Base-by-base conservation (phyloP, 352 stramenopile species). In the Globisporangium solare region DNA sequence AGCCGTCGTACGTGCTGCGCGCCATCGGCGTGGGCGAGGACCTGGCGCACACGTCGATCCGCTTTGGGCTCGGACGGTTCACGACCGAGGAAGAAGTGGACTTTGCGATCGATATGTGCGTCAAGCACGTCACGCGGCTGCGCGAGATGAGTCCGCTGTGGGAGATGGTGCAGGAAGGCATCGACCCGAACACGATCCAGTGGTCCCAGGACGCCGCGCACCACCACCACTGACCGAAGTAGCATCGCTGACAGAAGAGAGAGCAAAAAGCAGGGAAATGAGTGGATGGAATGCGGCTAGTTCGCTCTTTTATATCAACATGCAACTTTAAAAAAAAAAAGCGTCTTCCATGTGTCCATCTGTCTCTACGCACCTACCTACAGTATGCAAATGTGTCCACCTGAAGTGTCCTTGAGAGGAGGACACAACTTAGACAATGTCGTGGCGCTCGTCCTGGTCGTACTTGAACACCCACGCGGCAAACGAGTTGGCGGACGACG, bases 121-220 rank as follows among this genome's bases (percentile, higher is more conserved):
- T 95, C 54, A 89, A 96, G 69, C 95, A 99, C 73, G 97, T 99
- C 7, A 88, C 64, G 42, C 89, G 97, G 48, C 83, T 99, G 62
- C 93, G 97, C 54, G 97, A 99, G 66, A 99, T 99, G 97, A 98
- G 82, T 54, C 97, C 97, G 22, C 77, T 99, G 22, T 99, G 97
- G 97, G 97, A 99, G 79, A 98, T 99, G 96, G 96, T 99, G 43
- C 97, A 99, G 79, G 97, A 99, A 79, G 97, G 97, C 56, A 98
- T 99, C 60, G 97, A 99, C 76, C 89, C 99, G n/a, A 99, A 97
- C 70, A 92, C 87, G 59, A 99, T 99, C 75, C 88, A 99, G 79
- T 99, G 97, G 97, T 97, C 83, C 40, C 96, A 99, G 72, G 97
- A 99, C 74, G 92, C 93, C 74, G 92, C 93, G 37, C 76, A 86